Evolutionary conservation across 768 basidiomycete species (phyloP), one percentile per base, ranked within the genome.

Genomic region (Stropharia rugosoannulata): DNA sequence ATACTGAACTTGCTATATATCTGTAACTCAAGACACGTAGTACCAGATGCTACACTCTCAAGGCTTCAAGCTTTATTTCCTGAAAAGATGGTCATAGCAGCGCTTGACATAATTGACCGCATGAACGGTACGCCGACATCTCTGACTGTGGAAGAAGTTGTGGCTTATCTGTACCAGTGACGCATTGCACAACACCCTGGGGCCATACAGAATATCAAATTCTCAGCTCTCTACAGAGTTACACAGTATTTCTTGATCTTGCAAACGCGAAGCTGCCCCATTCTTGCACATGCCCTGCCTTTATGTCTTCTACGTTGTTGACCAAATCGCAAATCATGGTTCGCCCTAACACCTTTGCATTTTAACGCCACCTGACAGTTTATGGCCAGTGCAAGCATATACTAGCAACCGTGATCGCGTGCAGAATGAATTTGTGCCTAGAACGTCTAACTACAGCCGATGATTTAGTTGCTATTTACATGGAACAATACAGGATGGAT

Each of bases 241-340:
- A 90, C 65, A 72, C 74, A 29, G 84, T 92, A 37, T 72, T 77
- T 42, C 72, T 87, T 18, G 73, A 76, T 58, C 71, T 79, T 46
- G 58, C 66, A n/a, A 58, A 66, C 25, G 64, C 75, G 10, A 63
- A 69, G 18, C 69, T 73, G 4, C 74, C 80, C 10, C 78, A 78
- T 57, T 90, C 85, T 58, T 93, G 91, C 67, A 80, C 85, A 12
- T 93, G 90, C 62, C 86, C 89, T 2, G 83, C 91, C 0, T 93
- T 90, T 63, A 69, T 81, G 4, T 84, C 81, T 55, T 76, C 81
- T 5, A 87, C 89, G 15, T 68, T 93, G 35, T 70, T 80, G 46
- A 75, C 81, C 15, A 78, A 80, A 43, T 78, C 81, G 1, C 83
- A 90, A 64, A 63, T 84, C 16, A 85, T 88, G 87, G 91, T 87